Conservation (phyloP, 1,284 basidiomycete species). For the Wallemia hederae region DNA sequence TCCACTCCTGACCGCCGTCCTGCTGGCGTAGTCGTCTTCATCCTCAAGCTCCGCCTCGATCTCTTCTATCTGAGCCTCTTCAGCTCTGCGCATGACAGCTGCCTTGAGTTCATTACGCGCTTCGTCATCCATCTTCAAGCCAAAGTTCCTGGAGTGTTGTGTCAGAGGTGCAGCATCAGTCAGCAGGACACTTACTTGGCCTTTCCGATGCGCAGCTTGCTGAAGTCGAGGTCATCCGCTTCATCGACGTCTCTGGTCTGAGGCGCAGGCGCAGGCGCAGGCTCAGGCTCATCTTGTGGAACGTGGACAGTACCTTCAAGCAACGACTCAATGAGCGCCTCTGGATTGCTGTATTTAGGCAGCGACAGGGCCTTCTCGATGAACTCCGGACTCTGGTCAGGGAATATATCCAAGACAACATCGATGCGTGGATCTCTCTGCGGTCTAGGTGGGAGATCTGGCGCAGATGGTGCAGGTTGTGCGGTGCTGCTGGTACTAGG, state of each 20-base stretch:
- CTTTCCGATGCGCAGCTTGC: background rate
- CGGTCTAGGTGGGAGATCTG: background rate
- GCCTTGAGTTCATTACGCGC: background rate
- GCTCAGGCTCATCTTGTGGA: background rate
- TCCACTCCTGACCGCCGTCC: background rate
- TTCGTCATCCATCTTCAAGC: background rate
- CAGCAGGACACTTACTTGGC: background rate
- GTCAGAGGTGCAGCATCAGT: background rate
- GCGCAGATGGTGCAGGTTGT: background rate
- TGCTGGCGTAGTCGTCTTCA: background rate
- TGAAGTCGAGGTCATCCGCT: background rate
- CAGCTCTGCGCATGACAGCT: background rate
- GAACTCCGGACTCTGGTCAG: background rate
- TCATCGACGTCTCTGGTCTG: background rate
- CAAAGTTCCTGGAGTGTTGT: background rate
- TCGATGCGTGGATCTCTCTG: background rate
- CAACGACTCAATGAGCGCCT: background rate
- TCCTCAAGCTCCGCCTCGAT: background rate
- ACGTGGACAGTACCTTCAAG: background rate
- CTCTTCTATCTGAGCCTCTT: background rate
- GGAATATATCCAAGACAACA: background rate
- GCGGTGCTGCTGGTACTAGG: background rate
- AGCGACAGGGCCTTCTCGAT: background rate
- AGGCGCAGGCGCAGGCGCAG: too few relatives aligned
- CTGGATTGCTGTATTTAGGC: background rate